Evolutionary conservation across 306 rosid species (phyloP).

Genomic region (Fragaria nilgerrensis): DNA sequence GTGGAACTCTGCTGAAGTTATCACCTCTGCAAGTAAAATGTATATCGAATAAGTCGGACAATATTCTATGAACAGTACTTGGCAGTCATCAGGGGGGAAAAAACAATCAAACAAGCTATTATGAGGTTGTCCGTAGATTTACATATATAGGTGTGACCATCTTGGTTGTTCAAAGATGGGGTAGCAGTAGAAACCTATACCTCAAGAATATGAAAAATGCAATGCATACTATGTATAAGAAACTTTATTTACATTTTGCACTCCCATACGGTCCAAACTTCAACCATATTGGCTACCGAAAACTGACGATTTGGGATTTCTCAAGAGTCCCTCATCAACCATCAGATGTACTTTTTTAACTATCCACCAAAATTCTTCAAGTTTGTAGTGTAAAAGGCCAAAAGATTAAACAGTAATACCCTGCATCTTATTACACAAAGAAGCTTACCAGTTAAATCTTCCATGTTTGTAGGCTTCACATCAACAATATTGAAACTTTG

Average conservation of each 20-base stretch:
- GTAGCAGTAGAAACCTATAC: neutral
- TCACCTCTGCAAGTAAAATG: slow-evolving; percentile 76
- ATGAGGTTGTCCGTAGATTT: neutral
- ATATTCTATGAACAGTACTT: slow-evolving; percentile 7
- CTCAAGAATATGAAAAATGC: neutral
- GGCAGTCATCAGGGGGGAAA: neutral
- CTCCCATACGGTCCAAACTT: neutral
- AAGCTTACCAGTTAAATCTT: slow-evolving; percentile 92
- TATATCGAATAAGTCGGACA: slow-evolving; percentile 21
- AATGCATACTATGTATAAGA: neutral
- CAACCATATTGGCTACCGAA: neutral
- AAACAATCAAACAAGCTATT: neutral
- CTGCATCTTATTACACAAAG: neutral
- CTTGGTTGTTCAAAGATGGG: neutral
- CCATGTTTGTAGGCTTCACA: slow-evolving; percentile 99
- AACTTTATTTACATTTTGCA: neutral
- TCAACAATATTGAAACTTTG: slow-evolving; percentile 99
- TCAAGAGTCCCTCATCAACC: neutral
- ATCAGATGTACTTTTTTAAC: neutral
- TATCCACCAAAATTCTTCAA: neutral
- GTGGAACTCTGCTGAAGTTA: slow-evolving; percentile 99
- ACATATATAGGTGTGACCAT: neutral
- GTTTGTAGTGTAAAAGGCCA: neutral
- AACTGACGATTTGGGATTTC: neutral
- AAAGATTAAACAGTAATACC: neutral